A percentile compares a stretch with the other conserved stretches of the same genome.
phyloP scores from a whole-genome alignment of 371 early-diverging fungal genomes.

The Mortierella polycephala region DNA sequence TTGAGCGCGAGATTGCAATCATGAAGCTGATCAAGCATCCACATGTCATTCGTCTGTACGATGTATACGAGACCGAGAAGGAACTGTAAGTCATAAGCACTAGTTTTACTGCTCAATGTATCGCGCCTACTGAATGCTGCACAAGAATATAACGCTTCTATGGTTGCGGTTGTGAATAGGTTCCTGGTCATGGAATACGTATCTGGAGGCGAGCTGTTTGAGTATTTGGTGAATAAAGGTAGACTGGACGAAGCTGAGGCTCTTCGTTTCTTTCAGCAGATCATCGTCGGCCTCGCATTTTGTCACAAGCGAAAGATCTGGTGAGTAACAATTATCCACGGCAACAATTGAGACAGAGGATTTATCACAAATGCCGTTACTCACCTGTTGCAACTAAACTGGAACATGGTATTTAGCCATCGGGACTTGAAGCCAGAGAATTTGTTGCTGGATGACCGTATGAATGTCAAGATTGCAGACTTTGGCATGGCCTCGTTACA shows the following conservation, averaged over 20 bases:
- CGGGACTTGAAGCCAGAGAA: constrained; percentile 98
- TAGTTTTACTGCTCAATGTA: not conserved
- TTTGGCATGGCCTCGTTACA: constrained; percentile 89
- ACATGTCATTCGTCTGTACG: constrained; percentile 87
- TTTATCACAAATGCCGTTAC: too few species aligned
- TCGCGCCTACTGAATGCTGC: constrained; percentile 7
- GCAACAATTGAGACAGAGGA: too few species aligned
- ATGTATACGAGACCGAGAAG: constrained; percentile 87
- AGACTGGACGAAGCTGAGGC: constrained; percentile 89
- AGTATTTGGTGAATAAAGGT: constrained; percentile 91
- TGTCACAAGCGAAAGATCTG: constrained; percentile 94
- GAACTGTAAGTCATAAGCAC: constrained; percentile 70
- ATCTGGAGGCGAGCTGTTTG: constrained; percentile 97
- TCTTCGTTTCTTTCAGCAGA: constrained; percentile 94
- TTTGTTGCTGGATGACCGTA: constrained; percentile 88
- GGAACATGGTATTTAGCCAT: constrained; percentile 68
- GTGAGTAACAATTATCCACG: constrained; percentile 51
- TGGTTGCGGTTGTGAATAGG: constrained; percentile 46
- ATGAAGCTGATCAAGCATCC: constrained; percentile 95
- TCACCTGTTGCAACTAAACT: not conserved
- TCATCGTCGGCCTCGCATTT: constrained; percentile 93
- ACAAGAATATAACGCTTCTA: not conserved
- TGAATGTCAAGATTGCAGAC: constrained; percentile 85
- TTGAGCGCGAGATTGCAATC: constrained; percentile 94
- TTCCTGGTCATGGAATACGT: constrained; percentile 96